phyloP scores from a whole-genome alignment of 345 rosid genomes.

The Diplotaxis tenuifolia region DNA sequence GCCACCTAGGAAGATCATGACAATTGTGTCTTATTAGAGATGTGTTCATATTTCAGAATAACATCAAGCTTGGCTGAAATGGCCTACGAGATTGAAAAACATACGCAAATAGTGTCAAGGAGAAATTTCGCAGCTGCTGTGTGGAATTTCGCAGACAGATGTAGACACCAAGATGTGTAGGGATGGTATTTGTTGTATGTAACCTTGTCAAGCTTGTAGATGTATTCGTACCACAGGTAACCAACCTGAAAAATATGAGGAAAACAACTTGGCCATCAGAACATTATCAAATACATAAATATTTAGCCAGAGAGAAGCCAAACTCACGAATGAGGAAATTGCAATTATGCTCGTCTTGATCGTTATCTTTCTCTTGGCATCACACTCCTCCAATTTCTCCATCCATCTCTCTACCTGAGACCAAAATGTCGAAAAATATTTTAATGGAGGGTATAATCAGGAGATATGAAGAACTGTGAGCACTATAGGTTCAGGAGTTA shows the following conservation, averaged over 20 bases:
- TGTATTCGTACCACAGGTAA: constrained; percentile 84
- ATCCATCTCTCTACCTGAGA: constrained; percentile 93
- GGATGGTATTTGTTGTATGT: constrained; percentile 96
- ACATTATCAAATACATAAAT: constrained; percentile 3
- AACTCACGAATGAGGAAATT: constrained; percentile 61
- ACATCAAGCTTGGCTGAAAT: constrained; percentile 8
- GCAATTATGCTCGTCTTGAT: constrained; percentile 65
- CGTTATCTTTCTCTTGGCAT: constrained; percentile 61
- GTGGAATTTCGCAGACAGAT: constrained; percentile 86
- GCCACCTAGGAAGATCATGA: constrained; percentile 62
- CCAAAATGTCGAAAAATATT: constrained; percentile 23
- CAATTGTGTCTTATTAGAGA: constrained; percentile 13
- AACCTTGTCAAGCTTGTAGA: constrained; percentile 93
- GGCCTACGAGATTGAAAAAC: constrained; percentile 38
- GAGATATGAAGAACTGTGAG: background rate
- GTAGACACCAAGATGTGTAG: constrained; percentile 95
- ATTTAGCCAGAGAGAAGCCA: constrained; percentile 7
- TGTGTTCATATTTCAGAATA: background rate
- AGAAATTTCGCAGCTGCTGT: constrained; percentile 69
- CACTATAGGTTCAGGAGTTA: constrained; percentile 38
- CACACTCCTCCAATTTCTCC: constrained; percentile 96
- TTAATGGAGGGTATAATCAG: constrained; percentile 2
- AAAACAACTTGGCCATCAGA: constrained; percentile 1
- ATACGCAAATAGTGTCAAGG: constrained; percentile 83
- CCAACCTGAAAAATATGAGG: constrained; percentile 59